Conservation (phyloP, 768 basidiomycete genomes). For the Rhodocollybia butyracea region DNA sequence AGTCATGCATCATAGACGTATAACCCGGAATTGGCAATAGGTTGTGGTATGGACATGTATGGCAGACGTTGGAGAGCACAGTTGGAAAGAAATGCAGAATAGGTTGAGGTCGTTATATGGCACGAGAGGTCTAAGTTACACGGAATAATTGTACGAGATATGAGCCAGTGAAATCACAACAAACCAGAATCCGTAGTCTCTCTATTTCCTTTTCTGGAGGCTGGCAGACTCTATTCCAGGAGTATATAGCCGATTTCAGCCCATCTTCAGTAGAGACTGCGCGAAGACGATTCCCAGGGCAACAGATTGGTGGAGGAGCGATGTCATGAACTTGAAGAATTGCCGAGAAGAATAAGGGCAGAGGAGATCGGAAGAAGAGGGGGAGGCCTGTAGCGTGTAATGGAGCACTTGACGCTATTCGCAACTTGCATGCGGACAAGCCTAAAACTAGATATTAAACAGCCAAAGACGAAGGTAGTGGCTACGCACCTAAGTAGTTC, state of each 20-base stretch:
- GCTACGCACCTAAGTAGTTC: too few relatives aligned
- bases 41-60: slow-evolving; percentile 5
- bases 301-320: background rate
- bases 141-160: background rate
- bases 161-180: too few relatives aligned
- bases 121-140: background rate
- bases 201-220: background rate
- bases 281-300: too few relatives aligned
- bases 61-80: too few relatives aligned
- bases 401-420: too few relatives aligned
- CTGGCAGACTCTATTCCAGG: background rate
- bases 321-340: background rate
- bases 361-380: too few relatives aligned
- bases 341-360: background rate
- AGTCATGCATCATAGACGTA: background rate
- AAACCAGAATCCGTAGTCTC: background rate
- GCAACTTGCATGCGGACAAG: too few relatives aligned
- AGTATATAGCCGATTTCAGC: background rate
- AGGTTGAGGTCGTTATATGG: too few relatives aligned
- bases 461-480: too few relatives aligned
- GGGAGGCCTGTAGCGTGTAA: background rate
- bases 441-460: too few relatives aligned
- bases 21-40: background rate
- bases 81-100: too few relatives aligned
- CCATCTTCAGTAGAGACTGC: background rate